Conservation (phyloP, 306 rosid species). For the Aeschynomene evenia region DNA sequence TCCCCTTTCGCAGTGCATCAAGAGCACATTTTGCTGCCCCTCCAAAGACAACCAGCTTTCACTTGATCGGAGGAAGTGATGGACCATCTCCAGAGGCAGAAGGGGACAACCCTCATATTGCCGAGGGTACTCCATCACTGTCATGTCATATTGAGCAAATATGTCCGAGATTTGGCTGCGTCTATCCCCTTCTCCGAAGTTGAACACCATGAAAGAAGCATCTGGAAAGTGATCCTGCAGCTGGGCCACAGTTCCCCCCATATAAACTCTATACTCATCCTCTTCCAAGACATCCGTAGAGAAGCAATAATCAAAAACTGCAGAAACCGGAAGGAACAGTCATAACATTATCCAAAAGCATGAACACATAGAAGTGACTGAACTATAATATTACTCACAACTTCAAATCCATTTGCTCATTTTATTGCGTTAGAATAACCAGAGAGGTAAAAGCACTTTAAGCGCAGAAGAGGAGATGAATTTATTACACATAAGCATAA, state of each 20-base stretch:
- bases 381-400: conserved; percentile 1
- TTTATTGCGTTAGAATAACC: conserved; percentile 3
- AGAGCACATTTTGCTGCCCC: conserved; percentile 86
- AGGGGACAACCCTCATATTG: conserved; percentile 88
- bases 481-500: background rate
- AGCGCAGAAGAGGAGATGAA: background rate
- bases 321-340: conserved; percentile 20
- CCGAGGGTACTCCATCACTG: conserved; percentile 98
- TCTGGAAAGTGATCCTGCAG: conserved; percentile 87
- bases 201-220: conserved; percentile 96
- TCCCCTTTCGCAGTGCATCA: conserved; percentile 97
- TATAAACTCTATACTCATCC: conserved; percentile 78
- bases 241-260: conserved; percentile 89
- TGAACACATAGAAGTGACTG: too few species aligned
- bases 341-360: background rate
- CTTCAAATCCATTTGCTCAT: background rate
- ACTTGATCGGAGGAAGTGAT: conserved; percentile 96
- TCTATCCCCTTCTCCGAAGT: conserved; percentile 87
- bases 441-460: background rate
- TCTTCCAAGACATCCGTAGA: conserved; percentile 85
- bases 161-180: conserved; percentile 78
- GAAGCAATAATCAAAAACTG: conserved; percentile 99
- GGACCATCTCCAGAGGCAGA: conserved; percentile 91
- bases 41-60: conserved; percentile 98
- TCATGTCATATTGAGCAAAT: conserved; percentile 90